Base-by-base conservation (phyloP, 1,284 basidiomycete genomes). In the Pterulicium gracile region DNA sequence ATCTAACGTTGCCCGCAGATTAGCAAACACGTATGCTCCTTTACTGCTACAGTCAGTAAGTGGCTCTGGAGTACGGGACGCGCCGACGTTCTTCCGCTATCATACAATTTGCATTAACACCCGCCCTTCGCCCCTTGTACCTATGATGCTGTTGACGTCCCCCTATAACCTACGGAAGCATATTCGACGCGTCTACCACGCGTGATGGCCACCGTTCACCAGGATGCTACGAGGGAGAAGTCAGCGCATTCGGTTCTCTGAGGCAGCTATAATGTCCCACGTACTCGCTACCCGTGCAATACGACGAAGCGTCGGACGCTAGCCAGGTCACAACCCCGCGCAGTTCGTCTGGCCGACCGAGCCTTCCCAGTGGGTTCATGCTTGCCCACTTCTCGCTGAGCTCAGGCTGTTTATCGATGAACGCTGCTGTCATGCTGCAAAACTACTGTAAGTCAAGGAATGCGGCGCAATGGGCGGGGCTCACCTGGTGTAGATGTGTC, bases 401-500 rank as follows among this genome's bases (percentile, higher is more conserved):
- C 50, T 80, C 70, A 2, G 86, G 85, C 58, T 87, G 72, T 32
- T 61, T 66, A 61, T 88, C 83, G 32, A 89, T 67, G 63, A 79
- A 85, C 23, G 75, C 79, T 52, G 82, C 82, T 23, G 87, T 88
- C 83, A 89, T 87, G 52, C 82, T 81, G 50, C n/a, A n/a, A n/a
- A n/a, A n/a, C n/a, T 24, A 47, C 32, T 5, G 36, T 14, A 46
- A 45, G 43, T 12, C 24, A 42, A 15, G 44, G n/a, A 24, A 20
- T 19, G 24, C 35, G 39, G 40, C 19, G 23, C 20, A n/a, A 44
- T 22, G 42, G 23, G n/a, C 39, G 41, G 24, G 12, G 67, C 77
- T 42, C 51, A 85, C 83, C 67, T 67, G 1, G 85, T 88, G 54
- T 81, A 79, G 34, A 88, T 87, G 59, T 87, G 72, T 2, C 85